Evolutionary conservation across 2,329 filamentous ascomycete genomes (phyloP), one percentile per base, ranked within the genome.

Genomic region (Cladorrhinum sp.): DNA sequence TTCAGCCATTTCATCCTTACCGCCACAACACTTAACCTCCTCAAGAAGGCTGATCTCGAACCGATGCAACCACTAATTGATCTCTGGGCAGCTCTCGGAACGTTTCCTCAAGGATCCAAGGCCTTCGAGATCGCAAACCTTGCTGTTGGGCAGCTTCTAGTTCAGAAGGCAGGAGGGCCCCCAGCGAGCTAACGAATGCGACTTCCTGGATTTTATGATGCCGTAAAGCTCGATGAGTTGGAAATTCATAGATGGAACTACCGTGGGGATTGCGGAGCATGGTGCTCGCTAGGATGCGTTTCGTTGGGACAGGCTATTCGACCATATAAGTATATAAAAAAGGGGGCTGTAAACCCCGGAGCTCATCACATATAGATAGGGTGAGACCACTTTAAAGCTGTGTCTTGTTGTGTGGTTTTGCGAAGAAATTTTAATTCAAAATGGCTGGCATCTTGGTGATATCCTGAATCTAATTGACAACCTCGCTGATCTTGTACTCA

Each of bases 21-120:
- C 3, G 89, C 89, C 50, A 92, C 90, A 58, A 89, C 90, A 52
- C 85, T 92, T 66, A 89, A 90, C 69, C 88, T 98, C 78, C 84
- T 98, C 63, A 89, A 89, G 67, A 91, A 92, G 61, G 89, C 92
- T 70, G 93, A 97, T 76, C 84, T 96, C 69, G 93, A 97, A 80
- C 93, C 93, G 22, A 96, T 98, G 92, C 91, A 96, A 78, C 92
- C 91, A 24, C 78, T 98, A 67, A 91, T 98, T 67, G 92, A 97
- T 70, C 83, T 97, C 52, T 97, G 93, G 89, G 87, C 92, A 24
- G 88, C 88, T 64, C 93, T 93, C 71, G 92, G 93, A 61, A 90
- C 93, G 24, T 90, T 98, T 68, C 92, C 92, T 1, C 85, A 86
- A 12, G 89, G 90, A 64, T 87, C 84, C 48, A 87, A 85, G 75